These are phyloP conservation scores for Suillus spraguei DNA, from an alignment of 768 basidiomycete genomes.

Conservation along the genomic window DNA sequence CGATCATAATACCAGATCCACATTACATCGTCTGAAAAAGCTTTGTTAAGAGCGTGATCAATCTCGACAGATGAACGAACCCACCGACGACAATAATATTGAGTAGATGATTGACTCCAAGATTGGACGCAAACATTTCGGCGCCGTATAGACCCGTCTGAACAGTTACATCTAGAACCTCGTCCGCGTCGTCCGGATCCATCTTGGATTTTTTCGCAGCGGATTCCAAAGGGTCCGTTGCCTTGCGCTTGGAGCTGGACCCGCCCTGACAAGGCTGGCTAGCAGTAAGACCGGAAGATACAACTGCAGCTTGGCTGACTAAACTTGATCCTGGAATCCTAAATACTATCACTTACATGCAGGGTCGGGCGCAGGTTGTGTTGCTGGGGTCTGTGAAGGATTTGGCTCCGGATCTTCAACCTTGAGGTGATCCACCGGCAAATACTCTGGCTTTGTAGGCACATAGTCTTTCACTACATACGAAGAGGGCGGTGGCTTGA, in stretches of 20 bases:
- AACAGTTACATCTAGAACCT: background rate
- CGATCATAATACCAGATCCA: conserved; percentile 7
- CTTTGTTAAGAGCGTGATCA: background rate
- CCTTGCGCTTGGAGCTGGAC: background rate
- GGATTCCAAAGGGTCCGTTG: background rate
- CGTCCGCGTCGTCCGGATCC: background rate
- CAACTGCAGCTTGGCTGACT: background rate
- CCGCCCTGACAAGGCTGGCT: background rate
- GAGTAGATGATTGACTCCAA: background rate
- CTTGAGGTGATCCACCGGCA: background rate
- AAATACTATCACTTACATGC: background rate
- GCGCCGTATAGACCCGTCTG: background rate
- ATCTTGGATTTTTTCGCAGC: background rate
- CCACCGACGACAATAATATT: background rate
- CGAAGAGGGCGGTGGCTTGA: background rate
- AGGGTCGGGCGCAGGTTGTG: background rate
- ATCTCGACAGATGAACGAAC: background rate
- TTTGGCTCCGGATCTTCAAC: background rate
- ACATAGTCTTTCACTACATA: background rate
- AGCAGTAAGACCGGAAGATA: background rate
- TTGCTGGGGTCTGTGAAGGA: background rate
- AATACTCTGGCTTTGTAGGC: background rate
- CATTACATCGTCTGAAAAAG: background rate
- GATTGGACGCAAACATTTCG: conserved; percentile 9
- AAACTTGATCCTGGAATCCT: background rate